phyloP scores from a whole-genome alignment of 2,329 filamentous ascomycete species.

The Phymatotrichopsis omnivora region DNA sequence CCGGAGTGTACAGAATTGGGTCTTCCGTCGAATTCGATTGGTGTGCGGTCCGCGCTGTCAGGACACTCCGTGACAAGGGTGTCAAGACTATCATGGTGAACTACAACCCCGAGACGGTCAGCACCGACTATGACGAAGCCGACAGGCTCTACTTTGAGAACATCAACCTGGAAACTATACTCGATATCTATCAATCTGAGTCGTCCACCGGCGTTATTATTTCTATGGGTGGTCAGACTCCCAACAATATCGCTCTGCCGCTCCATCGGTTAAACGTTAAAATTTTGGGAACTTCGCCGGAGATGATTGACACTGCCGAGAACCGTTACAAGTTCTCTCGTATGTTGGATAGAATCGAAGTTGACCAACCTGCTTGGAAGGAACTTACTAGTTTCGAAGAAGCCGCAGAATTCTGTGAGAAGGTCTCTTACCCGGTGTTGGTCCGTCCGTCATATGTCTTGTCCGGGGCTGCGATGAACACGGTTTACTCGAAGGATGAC shows the following conservation, averaged over 20 bases:
- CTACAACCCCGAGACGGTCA: slow-evolving; percentile 82
- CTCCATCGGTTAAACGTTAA: slow-evolving; percentile 83
- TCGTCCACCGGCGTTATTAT: slow-evolving; percentile 73
- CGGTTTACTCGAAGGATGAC: slow-evolving; percentile 92
- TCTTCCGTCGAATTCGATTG: slow-evolving; percentile 98
- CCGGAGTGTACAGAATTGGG: slow-evolving; percentile 92
- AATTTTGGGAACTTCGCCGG: slow-evolving; percentile 87
- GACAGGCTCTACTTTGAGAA: slow-evolving; percentile 95
- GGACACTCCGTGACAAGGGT: slow-evolving; percentile 71
- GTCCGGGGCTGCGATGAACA: slow-evolving; percentile 98
- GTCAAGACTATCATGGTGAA: slow-evolving; percentile 97
- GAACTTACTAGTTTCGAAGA: slow-evolving; percentile 92
- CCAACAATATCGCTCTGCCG: slow-evolving; percentile 92
- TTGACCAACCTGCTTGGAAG: slow-evolving; percentile 97
- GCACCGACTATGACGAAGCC: slow-evolving; percentile 87
- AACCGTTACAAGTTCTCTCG: slow-evolving; percentile 98
- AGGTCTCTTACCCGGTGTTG: slow-evolving; percentile 84
- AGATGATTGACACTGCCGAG: slow-evolving; percentile 97
- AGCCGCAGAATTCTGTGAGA: slow-evolving; percentile 74
- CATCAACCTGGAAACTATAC: slow-evolving; percentile 77
- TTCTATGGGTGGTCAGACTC: slow-evolving; percentile 93
- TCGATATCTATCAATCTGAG: slow-evolving; percentile 91
- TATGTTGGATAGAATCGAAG: slow-evolving; percentile 87
- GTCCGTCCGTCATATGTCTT: slow-evolving; percentile 95
- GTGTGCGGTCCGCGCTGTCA: slow-evolving; percentile 91